A percentile compares a stretch with the other conserved stretches of the same genome.
These are phyloP conservation scores for Boeremia exigua DNA, from an alignment of 2,329 filamentous ascomycete species.

Conservation along the genomic window DNA sequence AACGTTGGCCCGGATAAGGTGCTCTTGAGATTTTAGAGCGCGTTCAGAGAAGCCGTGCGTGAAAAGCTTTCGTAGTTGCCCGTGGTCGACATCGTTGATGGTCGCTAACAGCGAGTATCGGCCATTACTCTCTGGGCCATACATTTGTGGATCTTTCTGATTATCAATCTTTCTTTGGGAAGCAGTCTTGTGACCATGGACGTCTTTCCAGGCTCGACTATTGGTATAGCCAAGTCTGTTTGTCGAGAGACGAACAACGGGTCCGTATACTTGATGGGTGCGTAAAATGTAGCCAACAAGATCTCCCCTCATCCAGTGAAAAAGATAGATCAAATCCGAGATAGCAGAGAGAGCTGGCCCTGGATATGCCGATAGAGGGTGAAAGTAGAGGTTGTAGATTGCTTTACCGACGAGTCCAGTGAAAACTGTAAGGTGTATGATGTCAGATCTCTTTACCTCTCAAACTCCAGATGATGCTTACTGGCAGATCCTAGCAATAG, in stretches of 20 bases:
- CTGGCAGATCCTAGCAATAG: too few relatives aligned
- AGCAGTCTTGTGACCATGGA: neutral
- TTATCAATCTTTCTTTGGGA: neutral
- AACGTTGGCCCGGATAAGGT: slow-evolving; percentile 43
- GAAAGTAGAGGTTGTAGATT: too few relatives aligned
- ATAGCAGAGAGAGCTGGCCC: too few relatives aligned
- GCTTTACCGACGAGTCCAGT: too few relatives aligned
- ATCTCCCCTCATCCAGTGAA: too few relatives aligned
- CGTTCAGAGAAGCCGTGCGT: slow-evolving; percentile 43
- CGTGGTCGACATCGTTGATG: slow-evolving; percentile 32
- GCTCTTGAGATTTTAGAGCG: slow-evolving; percentile 40
- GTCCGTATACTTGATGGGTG: too few relatives aligned
- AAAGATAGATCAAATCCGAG: too few relatives aligned
- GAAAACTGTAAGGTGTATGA: too few relatives aligned
- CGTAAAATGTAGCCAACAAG: too few relatives aligned
- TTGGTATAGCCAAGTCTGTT: neutral
- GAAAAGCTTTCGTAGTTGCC: slow-evolving; percentile 38
- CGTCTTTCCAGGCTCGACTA: neutral
- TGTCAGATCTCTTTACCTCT: too few relatives aligned
- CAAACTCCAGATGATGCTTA: too few relatives aligned
- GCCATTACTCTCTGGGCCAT: neutral
- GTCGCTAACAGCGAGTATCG: slow-evolving; percentile 14
- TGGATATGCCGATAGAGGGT: too few relatives aligned
- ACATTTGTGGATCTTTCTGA: neutral
- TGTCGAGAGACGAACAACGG: neutral